phyloP scores from a whole-genome alignment of 139 green algal genomes.

The Yamagishiella unicocca region DNA sequence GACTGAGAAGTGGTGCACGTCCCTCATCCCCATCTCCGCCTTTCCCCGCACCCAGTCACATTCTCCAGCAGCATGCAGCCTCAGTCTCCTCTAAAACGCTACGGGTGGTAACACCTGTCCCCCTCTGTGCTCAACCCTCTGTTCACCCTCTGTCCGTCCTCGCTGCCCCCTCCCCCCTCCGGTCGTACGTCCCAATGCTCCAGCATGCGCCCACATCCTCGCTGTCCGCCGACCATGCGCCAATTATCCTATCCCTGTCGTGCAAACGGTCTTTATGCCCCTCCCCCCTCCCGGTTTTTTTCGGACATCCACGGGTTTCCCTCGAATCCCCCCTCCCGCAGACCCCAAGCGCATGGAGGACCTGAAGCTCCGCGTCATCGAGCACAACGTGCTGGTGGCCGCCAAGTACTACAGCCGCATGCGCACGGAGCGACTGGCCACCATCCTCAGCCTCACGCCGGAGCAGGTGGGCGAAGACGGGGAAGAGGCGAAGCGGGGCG shows the following conservation, averaged over 20 bases:
- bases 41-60: background rate
- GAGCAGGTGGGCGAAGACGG: constrained; percentile 71
- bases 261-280: too few species aligned
- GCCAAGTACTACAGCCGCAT: constrained; percentile 87
- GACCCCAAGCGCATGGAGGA: constrained; percentile 65
- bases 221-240: too few species aligned
- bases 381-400: constrained; percentile 97
- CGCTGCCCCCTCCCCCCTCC: background rate
- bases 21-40: too few species aligned
- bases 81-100: too few species aligned
- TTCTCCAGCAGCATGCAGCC: too few species aligned
- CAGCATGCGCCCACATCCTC: too few species aligned
- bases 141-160: background rate
- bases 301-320: too few species aligned
- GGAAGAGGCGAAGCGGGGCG: background rate
- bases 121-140: background rate
- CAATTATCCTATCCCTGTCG: too few species aligned
- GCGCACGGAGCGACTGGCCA: constrained; percentile 77
- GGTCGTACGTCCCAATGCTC: too few species aligned
- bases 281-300: too few species aligned
- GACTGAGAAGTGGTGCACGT: background rate
- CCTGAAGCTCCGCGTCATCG: constrained; percentile 82
- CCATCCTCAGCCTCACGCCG: constrained; percentile 87
- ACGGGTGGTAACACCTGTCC: background rate
- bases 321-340: background rate